These are phyloP conservation scores for Westerdykella ornata DNA, from an alignment of 2,329 filamentous ascomycete species.

Conservation along the genomic window DNA sequence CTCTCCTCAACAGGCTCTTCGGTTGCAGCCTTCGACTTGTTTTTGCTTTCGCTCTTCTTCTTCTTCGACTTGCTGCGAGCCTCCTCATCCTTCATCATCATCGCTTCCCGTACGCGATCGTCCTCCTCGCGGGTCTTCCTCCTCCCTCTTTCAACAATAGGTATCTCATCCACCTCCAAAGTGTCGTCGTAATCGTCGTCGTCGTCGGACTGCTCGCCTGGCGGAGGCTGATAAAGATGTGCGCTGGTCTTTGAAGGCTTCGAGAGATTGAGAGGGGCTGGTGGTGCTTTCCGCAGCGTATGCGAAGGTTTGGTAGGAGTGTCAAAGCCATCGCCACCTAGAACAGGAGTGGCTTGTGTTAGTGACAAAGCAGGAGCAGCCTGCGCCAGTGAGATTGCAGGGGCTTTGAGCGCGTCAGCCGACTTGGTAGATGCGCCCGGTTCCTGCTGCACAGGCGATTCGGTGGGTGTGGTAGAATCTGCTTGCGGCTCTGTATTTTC, in stretches of 20 bases:
- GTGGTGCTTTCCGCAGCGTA: slow-evolving; percentile 70
- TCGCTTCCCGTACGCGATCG: slow-evolving; percentile 65
- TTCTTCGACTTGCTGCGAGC: slow-evolving; percentile 66
- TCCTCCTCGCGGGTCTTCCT: slow-evolving; percentile 84
- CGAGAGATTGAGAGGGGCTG: slow-evolving; percentile 71
- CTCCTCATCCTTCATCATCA: slow-evolving; percentile 62
- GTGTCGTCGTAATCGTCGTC: slow-evolving; percentile 76
- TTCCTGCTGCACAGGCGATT: slow-evolving; percentile 2
- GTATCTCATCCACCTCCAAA: slow-evolving; percentile 60
- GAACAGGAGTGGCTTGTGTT: slow-evolving; percentile 35
- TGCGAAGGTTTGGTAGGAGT: slow-evolving; percentile 28
- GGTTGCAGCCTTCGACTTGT: slow-evolving; percentile 31
- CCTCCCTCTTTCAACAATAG: slow-evolving; percentile 59
- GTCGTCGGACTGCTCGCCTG: slow-evolving; percentile 56
- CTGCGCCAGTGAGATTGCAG: slow-evolving; percentile 35
- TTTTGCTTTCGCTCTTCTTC: slow-evolving; percentile 52
- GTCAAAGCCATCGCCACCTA: slow-evolving; percentile 35
- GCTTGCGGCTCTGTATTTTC: slow-evolving; percentile 8
- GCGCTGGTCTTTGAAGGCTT: slow-evolving; percentile 39
- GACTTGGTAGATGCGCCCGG: not conserved
- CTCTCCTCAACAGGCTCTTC: slow-evolving; percentile 11
- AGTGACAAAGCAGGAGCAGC: slow-evolving; percentile 34
- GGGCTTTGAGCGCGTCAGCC: slow-evolving; percentile 18
- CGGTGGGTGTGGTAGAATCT: slow-evolving; percentile 8
- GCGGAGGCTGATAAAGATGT: slow-evolving; percentile 41